Evolutionary conservation across 257 asterid species (phyloP).

Genomic region (Nicotiana attenuata): DNA sequence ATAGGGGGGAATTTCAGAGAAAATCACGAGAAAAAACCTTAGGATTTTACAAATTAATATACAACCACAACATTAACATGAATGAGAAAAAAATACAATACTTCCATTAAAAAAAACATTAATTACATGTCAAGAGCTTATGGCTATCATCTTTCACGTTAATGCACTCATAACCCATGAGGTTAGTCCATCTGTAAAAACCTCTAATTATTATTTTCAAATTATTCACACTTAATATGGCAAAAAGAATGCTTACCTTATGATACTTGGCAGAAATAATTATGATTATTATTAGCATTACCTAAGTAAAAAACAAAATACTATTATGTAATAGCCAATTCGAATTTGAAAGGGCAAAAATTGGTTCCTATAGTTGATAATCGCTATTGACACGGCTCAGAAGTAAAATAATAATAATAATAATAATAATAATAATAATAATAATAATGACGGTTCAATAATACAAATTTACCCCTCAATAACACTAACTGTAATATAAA

Average conservation of each 20-base stretch:
- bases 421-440: too few species aligned
- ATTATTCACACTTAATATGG: slow-evolving; percentile 22
- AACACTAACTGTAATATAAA: background rate
- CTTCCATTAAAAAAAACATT: background rate
- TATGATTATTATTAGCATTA: slow-evolving; percentile 26
- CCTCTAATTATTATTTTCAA: slow-evolving; percentile 1
- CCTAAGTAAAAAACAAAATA: slow-evolving; percentile 20
- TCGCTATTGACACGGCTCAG: too few species aligned
- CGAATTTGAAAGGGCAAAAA: background rate
- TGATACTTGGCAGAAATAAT: slow-evolving; percentile 26
- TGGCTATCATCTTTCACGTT: slow-evolving; percentile 24
- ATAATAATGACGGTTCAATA: too few species aligned
- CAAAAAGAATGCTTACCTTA: slow-evolving; percentile 26
- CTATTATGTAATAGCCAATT: slow-evolving; percentile 23
- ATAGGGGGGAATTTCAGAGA: background rate
- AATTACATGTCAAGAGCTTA: slow-evolving; percentile 12
- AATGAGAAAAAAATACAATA: background rate
- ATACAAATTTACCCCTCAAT: background rate
- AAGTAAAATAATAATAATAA: too few species aligned
- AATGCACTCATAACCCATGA: slow-evolving; percentile 30
- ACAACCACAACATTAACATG: background rate
- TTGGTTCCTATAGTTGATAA: too few species aligned
- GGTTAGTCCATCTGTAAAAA: slow-evolving; percentile 23
- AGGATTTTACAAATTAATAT: background rate
- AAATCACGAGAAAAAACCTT: background rate